Base-by-base conservation (phyloP, 1,284 basidiomycete genomes). In the Ganoderma resinaceum region DNA sequence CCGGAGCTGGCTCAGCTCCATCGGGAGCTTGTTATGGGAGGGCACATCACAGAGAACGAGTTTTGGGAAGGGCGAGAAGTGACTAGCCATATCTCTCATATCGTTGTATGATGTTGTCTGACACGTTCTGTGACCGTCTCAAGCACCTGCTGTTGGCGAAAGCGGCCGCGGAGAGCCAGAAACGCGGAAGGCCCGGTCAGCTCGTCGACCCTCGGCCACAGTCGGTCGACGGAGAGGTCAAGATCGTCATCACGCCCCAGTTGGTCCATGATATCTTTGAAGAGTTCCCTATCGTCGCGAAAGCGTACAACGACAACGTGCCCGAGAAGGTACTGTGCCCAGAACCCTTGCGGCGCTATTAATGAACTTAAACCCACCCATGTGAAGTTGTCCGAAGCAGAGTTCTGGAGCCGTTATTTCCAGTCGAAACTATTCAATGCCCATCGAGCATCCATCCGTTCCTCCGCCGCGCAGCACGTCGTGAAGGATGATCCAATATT, bases 391-490 rank as follows among this genome's bases (percentile, higher is more conserved):
- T 89, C 90, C 37, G 95, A 98, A 79, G 91, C 88, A 67, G 91
- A 95, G 71, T 99, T 99, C 78, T 99, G 98, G 98, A 92, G 89
- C 73, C 89, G 97, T 43, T 99, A 99, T 82, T 99, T 99, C 78
- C 92, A 95, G 74, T 97, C 95, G 12, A 95, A 94, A 76, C 85
- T 99, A 11, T 99, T 98, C 85, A 95, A 98, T 77, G 91, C 94
- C 1, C 95, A 99, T 79, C 90, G 96, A 43, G 97, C 97, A 1
- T 96, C 94, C 35, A 95, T 96, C 69, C 90, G 97, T 55, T 95
- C 93, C 8, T 91, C 93, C 1, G 94, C 92, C 18, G 85, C 91
- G 9, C 93, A 95, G 75, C 91, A 95, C 76, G 91, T 95, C 18
- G 91, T 95, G 64, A 94, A 94, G 78, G 94, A 95, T 67, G 98